These are phyloP conservation scores for Alternaria novae-zelandiae DNA, from an alignment of 2,329 filamentous ascomycete genomes.

Conservation along the genomic window DNA sequence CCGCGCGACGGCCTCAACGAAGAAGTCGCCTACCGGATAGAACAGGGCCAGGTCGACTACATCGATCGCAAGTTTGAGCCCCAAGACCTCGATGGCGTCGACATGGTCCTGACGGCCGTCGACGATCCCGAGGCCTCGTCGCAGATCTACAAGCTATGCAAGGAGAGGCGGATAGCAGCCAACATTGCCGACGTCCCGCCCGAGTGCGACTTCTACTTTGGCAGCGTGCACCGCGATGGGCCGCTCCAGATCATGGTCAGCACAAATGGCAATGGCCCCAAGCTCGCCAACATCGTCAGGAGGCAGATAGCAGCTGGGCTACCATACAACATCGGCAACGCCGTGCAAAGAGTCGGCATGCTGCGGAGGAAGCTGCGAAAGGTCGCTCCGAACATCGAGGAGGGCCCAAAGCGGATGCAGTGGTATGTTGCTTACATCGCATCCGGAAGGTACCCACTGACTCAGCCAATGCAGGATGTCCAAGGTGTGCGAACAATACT, in stretches of 20 bases:
- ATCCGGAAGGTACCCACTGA: constrained; percentile 31
- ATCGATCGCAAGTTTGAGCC: constrained; percentile 84
- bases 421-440: constrained; percentile 61
- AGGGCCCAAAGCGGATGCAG: constrained; percentile 86
- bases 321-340: constrained; percentile 80
- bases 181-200: constrained; percentile 97
- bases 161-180: constrained; percentile 79
- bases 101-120: constrained; percentile 92
- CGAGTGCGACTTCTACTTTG: constrained; percentile 99
- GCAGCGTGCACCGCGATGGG: constrained; percentile 91
- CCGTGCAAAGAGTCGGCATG: constrained; percentile 82
- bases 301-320: constrained; percentile 78
- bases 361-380: constrained; percentile 80
- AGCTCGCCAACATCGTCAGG: constrained; percentile 85
- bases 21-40: constrained; percentile 84
- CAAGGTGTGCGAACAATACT: constrained; percentile 85
- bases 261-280: constrained; percentile 95
- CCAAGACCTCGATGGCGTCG: constrained; percentile 77
- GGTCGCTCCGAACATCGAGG: constrained; percentile 72
- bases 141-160: constrained; percentile 91
- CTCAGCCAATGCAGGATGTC: constrained; percentile 73
- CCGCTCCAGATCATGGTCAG: constrained; percentile 98
- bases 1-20: constrained; percentile 81
- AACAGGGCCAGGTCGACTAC: constrained; percentile 76
- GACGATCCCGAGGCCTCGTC: constrained; percentile 93